Percentiles rank a stretch among this genome's conserved stretches.
Conservation (phyloP, 371 early-diverging fungal species). For the Apophysomyces ossiformis region DNA sequence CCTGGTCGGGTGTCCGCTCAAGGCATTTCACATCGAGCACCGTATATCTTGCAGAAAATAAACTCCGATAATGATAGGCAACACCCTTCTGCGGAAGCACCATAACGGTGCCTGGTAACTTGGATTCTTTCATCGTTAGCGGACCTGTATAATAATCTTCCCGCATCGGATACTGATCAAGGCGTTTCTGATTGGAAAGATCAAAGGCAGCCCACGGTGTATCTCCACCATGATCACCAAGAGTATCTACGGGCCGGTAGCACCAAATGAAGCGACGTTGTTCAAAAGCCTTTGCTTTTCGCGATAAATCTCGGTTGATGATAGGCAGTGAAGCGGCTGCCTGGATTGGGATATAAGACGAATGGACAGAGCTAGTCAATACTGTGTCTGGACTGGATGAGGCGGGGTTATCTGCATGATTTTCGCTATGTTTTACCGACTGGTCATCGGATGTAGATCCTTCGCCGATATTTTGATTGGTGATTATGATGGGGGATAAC, state of each 20-base stretch:
- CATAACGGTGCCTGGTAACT: slow-evolving; percentile 23
- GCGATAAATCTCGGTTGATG: background rate
- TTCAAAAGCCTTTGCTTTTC: slow-evolving; percentile 16
- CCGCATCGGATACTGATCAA: slow-evolving; percentile 12
- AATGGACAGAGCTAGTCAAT: background rate
- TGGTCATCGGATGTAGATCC: background rate
- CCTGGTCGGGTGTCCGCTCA: slow-evolving; percentile 16
- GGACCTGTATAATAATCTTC: background rate
- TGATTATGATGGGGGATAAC: no score
- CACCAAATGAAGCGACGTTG: slow-evolving; percentile 24
- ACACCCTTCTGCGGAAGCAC: slow-evolving; percentile 18
- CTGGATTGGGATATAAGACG: background rate
- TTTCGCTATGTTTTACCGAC: background rate
- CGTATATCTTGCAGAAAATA: slow-evolving; percentile 17
- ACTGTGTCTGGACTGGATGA: background rate
- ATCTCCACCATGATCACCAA: background rate
- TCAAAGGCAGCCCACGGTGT: slow-evolving; percentile 27
- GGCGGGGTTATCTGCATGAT: background rate
- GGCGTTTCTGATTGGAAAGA: slow-evolving; percentile 18
- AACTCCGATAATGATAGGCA: slow-evolving; percentile 25
- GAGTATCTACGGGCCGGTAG: slow-evolving; percentile 20
- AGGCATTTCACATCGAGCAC: slow-evolving; percentile 22
- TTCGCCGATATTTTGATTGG: background rate
- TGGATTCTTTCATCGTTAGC: slow-evolving; percentile 16
- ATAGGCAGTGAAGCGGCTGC: background rate